Percentiles rank a stretch among this genome's conserved stretches.
phyloP scores from a whole-genome alignment of 2,329 filamentous ascomycete genomes.

The Metarhizium humberi region DNA sequence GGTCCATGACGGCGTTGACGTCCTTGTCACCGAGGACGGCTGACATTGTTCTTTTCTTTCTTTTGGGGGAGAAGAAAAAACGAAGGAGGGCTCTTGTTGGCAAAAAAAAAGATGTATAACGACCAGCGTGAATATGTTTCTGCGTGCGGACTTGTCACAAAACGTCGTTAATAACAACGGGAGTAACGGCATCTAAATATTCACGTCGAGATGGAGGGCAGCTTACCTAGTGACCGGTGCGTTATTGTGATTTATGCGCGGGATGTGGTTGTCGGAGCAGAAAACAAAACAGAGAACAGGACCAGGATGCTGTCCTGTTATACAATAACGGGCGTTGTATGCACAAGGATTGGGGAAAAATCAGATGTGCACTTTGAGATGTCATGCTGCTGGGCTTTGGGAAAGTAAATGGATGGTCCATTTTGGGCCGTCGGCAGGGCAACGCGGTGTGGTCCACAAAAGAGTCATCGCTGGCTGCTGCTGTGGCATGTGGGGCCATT shows the following conservation, averaged over 20 bases:
- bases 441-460: constrained; percentile 10
- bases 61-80: not conserved
- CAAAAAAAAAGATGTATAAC: not conserved
- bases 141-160: not conserved
- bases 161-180: not conserved
- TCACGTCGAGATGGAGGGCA: not conserved
- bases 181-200: not conserved
- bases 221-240: not conserved
- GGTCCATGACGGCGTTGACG: constrained; percentile 45
- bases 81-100: not conserved
- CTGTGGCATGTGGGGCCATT: constrained; percentile 4
- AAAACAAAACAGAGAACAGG: not conserved
- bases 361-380: not conserved
- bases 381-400: not conserved
- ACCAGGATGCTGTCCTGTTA: not conserved
- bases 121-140: constrained; percentile 5
- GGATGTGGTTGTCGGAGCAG: not conserved
- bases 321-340: not conserved
- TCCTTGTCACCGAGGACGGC: constrained; percentile 55
- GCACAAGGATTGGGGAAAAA: not conserved
- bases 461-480: not conserved
- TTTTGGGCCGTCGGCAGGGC: constrained; percentile 13
- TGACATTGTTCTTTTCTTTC: constrained; percentile 35
- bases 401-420: constrained; percentile 13
- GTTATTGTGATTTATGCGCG: not conserved